Evolutionary conservation across 257 asterid genomes (phyloP).

Genomic region (Misopates orontium): DNA sequence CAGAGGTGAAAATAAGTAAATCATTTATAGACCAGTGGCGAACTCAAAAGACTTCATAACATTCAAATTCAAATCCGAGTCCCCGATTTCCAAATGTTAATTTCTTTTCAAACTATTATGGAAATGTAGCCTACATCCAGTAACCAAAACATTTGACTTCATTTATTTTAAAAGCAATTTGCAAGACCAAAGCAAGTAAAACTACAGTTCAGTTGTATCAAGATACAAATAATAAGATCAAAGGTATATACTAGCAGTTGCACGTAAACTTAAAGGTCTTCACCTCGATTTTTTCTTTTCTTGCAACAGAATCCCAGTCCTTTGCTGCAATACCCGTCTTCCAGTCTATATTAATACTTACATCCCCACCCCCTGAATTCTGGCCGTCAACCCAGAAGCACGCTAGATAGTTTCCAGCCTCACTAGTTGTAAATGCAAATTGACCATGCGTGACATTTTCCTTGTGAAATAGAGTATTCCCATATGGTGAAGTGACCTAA

Average conservation of each 20-base stretch:
- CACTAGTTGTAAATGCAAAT: conserved; percentile 54
- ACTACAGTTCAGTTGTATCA: conserved; percentile 14
- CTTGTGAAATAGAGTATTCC: conserved; percentile 44
- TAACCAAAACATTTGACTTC: no score
- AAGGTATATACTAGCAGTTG: conserved; percentile 5
- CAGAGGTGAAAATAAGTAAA: conserved; percentile 30
- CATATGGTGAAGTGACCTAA: conserved; percentile 60
- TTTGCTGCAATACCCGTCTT: conserved; percentile 55
- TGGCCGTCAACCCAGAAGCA: conserved; percentile 50
- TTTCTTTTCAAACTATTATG: no score
- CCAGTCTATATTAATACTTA: conserved; percentile 56
- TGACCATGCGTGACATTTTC: conserved; percentile 50
- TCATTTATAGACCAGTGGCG: neutral
- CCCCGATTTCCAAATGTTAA: no score
- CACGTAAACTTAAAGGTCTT: conserved; percentile 8
- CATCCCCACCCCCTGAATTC: conserved; percentile 23
- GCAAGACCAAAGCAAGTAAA: conserved; percentile 11
- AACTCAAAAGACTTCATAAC: no score
- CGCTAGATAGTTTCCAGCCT: conserved; percentile 54
- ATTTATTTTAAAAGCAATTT: no score
- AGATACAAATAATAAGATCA: neutral
- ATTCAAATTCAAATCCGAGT: no score
- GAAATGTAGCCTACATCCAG: no score
- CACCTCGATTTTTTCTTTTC: conserved; percentile 58
- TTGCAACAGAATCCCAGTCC: conserved; percentile 61